phyloP scores from a whole-genome alignment of 495 filamentous ascomycete species.

The Cryomyces antarcticus region DNA sequence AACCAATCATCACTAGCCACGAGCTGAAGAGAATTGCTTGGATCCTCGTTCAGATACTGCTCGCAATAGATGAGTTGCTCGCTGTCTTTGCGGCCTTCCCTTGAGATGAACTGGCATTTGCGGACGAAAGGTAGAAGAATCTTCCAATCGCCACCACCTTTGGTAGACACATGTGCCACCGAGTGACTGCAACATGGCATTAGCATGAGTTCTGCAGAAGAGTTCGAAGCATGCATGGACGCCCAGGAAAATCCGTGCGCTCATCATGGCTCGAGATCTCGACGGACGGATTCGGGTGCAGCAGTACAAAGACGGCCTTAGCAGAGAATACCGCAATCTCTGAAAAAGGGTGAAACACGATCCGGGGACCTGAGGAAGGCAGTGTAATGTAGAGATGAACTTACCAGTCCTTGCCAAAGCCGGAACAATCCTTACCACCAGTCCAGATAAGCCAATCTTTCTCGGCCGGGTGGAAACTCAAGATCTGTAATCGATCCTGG shows the following conservation, averaged over 20 bases:
- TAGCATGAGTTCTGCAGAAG: too few species aligned
- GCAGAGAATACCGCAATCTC: too few species aligned
- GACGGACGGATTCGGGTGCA: too few species aligned
- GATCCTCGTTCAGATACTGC: slow-evolving; percentile 43
- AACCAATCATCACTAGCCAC: slow-evolving; percentile 59
- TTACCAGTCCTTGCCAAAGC: slow-evolving; percentile 26
- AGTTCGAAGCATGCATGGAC: too few species aligned
- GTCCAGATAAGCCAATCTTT: slow-evolving; percentile 84
- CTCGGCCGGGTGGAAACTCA: slow-evolving; percentile 62
- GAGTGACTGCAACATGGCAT: slow-evolving; percentile 19
- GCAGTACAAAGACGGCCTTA: too few species aligned
- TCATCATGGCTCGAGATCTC: too few species aligned
- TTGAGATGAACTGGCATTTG: slow-evolving; percentile 61
- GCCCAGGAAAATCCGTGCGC: background rate
- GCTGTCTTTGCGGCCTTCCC: slow-evolving; percentile 34
- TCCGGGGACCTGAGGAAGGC: too few species aligned
- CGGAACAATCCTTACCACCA: slow-evolving; percentile 38
- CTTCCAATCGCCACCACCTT: slow-evolving; percentile 61
- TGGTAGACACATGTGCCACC: slow-evolving; percentile 46
- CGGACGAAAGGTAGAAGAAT: slow-evolving; percentile 42
- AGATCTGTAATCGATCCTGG: slow-evolving; percentile 24
- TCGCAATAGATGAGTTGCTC: slow-evolving; percentile 65
- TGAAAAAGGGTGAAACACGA: too few species aligned
- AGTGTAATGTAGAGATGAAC: too few species aligned
- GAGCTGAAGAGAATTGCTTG: slow-evolving; percentile 38